Evolutionary conservation across 225 moss, liverwort and hornwort genomes (phyloP).

Genomic region (Marchantia polymorpha): DNA sequence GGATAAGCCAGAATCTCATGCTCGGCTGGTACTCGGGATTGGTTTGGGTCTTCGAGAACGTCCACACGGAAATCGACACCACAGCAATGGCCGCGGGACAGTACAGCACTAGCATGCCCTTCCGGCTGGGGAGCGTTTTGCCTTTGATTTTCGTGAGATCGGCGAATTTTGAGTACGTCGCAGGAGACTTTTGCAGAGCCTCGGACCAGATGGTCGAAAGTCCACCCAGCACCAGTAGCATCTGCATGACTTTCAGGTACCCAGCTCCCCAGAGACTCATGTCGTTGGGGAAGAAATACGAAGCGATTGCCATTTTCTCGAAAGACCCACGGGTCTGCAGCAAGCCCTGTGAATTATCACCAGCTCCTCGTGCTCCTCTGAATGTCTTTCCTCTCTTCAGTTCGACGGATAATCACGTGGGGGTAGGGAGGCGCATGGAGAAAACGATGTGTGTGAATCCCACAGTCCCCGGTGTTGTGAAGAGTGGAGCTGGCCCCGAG

Average conservation of each 20-base stretch:
- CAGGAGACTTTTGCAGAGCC: slow-evolving; percentile 13
- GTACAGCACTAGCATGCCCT: slow-evolving; percentile 37
- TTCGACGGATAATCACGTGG: no score
- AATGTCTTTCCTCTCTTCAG: no score
- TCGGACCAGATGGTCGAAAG: neutral
- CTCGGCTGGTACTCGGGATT: slow-evolving; percentile 16
- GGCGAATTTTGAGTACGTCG: slow-evolving; percentile 53
- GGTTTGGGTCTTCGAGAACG: slow-evolving; percentile 14
- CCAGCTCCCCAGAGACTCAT: neutral
- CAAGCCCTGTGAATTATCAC: no score
- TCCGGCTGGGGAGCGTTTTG: slow-evolving; percentile 25
- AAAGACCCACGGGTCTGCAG: no score
- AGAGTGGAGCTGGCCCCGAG: no score
- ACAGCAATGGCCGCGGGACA: slow-evolving; percentile 12
- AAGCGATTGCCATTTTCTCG: neutral
- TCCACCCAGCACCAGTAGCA: neutral
- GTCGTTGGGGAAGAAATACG: neutral
- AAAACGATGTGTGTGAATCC: no score
- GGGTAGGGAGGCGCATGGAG: no score
- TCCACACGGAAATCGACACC: slow-evolving; percentile 21
- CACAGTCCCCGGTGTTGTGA: no score
- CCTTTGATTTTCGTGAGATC: slow-evolving; percentile 13
- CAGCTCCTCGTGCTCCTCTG: no score
- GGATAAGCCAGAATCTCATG: slow-evolving; percentile 40
- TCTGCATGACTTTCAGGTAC: neutral